These are phyloP conservation scores for Kwoniella bestiolae DNA, from an alignment of 768 basidiomycete genomes.

Conservation along the genomic window DNA sequence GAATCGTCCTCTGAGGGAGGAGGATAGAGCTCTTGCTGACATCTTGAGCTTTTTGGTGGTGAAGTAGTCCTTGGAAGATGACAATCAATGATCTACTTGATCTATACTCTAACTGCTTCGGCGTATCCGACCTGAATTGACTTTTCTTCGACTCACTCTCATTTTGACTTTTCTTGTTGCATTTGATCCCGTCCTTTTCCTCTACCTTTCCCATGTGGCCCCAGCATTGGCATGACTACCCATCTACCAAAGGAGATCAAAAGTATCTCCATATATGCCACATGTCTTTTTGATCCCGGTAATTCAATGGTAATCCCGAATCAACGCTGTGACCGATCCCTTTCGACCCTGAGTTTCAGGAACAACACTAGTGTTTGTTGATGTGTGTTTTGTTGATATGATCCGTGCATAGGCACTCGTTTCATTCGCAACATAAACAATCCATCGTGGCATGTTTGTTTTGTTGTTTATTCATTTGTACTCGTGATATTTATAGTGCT, in stretches of 20 bases:
- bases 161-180: neutral
- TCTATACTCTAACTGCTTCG: neutral
- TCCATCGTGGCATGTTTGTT: neutral
- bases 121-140: neutral
- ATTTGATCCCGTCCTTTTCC: neutral
- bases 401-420: constrained; percentile 2
- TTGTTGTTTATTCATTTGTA: neutral
- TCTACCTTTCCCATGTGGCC: neutral
- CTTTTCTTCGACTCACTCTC: neutral
- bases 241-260: neutral
- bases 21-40: constrained; percentile 25
- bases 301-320: constrained; percentile 1
- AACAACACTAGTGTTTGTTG: neutral
- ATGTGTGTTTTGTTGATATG: neutral
- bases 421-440: neutral
- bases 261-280: neutral
- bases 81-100: neutral
- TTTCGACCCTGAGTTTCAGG: neutral
- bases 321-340: neutral
- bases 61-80: neutral
- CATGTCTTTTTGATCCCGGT: neutral
- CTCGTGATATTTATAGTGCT: neutral
- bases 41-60: constrained; percentile 15
- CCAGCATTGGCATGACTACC: too few species aligned
- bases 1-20: constrained; percentile 13